These are phyloP conservation scores for Staphylotrichum tortipilum DNA, from an alignment of 495 filamentous ascomycete species.

Conservation along the genomic window DNA sequence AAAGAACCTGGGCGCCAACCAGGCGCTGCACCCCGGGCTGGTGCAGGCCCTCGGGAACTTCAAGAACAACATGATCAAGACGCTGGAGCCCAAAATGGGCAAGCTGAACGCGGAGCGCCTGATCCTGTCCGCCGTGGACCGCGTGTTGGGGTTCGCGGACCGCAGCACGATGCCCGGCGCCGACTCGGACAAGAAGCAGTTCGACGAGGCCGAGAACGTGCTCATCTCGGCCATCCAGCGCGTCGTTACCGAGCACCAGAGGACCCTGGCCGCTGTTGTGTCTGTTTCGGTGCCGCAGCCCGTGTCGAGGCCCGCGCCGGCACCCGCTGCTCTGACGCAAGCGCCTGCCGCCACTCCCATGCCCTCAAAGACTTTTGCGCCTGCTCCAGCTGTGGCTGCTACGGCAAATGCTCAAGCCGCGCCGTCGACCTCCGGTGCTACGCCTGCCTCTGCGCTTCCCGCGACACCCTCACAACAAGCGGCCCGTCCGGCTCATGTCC, in stretches of 20 bases:
- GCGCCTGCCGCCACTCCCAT: neutral
- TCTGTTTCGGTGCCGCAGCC: neutral
- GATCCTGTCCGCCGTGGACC: slow-evolving; percentile 30
- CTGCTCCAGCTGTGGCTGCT: no score
- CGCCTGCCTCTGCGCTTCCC: no score
- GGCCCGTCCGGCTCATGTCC: neutral
- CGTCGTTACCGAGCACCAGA: slow-evolving; percentile 18
- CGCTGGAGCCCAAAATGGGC: slow-evolving; percentile 19
- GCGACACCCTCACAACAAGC: neutral
- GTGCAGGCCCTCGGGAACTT: slow-evolving; percentile 18
- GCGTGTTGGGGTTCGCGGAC: slow-evolving; percentile 28
- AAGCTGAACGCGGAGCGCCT: slow-evolving; percentile 22
- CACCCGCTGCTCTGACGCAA: neutral
- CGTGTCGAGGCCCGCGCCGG: neutral
- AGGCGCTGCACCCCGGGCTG: slow-evolving; percentile 20
- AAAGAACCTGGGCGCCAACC: slow-evolving; percentile 13
- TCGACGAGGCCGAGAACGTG: slow-evolving; percentile 21
- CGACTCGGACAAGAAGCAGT: slow-evolving; percentile 19
- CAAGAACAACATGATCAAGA: slow-evolving; percentile 21
- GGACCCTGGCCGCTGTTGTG: slow-evolving; percentile 5
- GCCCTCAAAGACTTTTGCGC: neutral
- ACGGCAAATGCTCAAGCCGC: no score
- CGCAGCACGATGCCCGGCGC: slow-evolving; percentile 20
- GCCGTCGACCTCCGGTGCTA: no score
- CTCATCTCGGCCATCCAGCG: slow-evolving; percentile 19